A percentile compares a stretch with the other conserved stretches of the same genome.
Evolutionary conservation across 306 rosid species (phyloP).

Genomic region (Ceratonia siliqua): DNA sequence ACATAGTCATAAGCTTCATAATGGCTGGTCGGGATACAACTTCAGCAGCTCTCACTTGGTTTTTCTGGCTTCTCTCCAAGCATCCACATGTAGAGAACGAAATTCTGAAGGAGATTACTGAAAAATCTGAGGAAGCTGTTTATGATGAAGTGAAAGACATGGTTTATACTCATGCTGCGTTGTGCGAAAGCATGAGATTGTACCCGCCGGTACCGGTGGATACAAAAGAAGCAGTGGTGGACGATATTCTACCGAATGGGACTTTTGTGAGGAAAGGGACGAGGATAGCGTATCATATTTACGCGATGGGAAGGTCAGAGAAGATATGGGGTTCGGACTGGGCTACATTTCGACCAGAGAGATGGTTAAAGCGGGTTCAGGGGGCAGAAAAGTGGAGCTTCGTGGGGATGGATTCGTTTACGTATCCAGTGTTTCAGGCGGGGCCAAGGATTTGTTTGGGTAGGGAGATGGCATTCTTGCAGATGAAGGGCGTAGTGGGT

Average conservation of each 20-base stretch:
- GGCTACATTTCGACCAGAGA: slow-evolving; percentile 65
- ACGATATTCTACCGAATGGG: slow-evolving; percentile 75
- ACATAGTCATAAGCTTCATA: slow-evolving; percentile 73
- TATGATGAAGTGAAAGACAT: slow-evolving; percentile 65
- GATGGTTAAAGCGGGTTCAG: slow-evolving; percentile 60
- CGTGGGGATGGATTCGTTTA: slow-evolving; percentile 48
- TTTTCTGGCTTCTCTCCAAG: slow-evolving; percentile 61
- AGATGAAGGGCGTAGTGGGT: slow-evolving; percentile 71
- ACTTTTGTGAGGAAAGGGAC: slow-evolving; percentile 64
- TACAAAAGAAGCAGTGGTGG: slow-evolving; percentile 39
- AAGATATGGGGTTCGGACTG: slow-evolving; percentile 70
- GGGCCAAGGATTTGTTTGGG: slow-evolving; percentile 87
- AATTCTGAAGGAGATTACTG: slow-evolving; percentile 48
- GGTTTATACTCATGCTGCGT: slow-evolving; percentile 75
- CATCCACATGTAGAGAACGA: slow-evolving; percentile 52
- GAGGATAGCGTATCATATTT: slow-evolving; percentile 36
- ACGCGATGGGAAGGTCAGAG: slow-evolving; percentile 57
- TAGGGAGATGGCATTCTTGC: slow-evolving; percentile 88
- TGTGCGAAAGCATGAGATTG: slow-evolving; percentile 79
- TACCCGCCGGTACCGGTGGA: slow-evolving; percentile 74
- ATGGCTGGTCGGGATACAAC: slow-evolving; percentile 69
- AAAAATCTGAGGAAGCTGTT: slow-evolving; percentile 8
- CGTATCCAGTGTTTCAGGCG: slow-evolving; percentile 75
- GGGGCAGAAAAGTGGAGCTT: slow-evolving; percentile 47
- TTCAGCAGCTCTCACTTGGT: slow-evolving; percentile 70